These are phyloP conservation scores for Trematosphaeria pertusa DNA, from an alignment of 2,329 filamentous ascomycete genomes.

Conservation along the genomic window DNA sequence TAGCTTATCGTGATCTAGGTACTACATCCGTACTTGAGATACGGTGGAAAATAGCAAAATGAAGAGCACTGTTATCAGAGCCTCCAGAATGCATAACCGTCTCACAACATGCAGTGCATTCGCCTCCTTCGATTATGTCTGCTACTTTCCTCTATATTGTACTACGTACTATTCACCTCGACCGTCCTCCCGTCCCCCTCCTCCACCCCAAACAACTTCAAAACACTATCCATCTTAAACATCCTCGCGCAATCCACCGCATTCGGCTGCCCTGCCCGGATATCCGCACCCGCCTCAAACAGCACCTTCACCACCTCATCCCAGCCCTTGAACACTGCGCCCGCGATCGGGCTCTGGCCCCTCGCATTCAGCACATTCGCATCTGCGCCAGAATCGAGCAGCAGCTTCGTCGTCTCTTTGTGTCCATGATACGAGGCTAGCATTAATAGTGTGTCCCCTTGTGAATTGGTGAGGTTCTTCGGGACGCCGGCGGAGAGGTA, in stretches of 20 bases:
- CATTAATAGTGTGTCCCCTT: slow-evolving; percentile 78
- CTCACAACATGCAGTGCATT: too few species aligned
- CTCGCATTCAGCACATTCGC: slow-evolving; percentile 72
- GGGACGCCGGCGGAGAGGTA: slow-evolving; percentile 71
- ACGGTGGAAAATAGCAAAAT: too few species aligned
- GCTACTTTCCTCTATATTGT: too few species aligned
- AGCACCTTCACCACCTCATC: slow-evolving; percentile 66
- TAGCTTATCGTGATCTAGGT: too few species aligned
- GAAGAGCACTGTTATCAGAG: too few species aligned
- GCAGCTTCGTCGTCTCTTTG: slow-evolving; percentile 63
- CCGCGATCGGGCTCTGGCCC: slow-evolving; percentile 73
- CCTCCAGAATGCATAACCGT: too few species aligned
- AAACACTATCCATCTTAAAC: slow-evolving; percentile 50
- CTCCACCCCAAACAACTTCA: slow-evolving; percentile 38
- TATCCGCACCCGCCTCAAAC: slow-evolving; percentile 52
- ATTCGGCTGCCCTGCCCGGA: slow-evolving; percentile 52
- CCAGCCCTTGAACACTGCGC: slow-evolving; percentile 76
- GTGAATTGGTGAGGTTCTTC: slow-evolving; percentile 73
- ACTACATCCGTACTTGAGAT: too few species aligned
- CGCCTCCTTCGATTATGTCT: too few species aligned
- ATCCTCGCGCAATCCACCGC: slow-evolving; percentile 56
- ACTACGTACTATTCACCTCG: too few species aligned
- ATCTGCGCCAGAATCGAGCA: slow-evolving; percentile 69
- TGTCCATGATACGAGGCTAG: slow-evolving; percentile 75
- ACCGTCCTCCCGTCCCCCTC: slow-evolving; percentile 17